Evolutionary conservation across 768 basidiomycete genomes (phyloP).

Genomic region (Postia placenta): DNA sequence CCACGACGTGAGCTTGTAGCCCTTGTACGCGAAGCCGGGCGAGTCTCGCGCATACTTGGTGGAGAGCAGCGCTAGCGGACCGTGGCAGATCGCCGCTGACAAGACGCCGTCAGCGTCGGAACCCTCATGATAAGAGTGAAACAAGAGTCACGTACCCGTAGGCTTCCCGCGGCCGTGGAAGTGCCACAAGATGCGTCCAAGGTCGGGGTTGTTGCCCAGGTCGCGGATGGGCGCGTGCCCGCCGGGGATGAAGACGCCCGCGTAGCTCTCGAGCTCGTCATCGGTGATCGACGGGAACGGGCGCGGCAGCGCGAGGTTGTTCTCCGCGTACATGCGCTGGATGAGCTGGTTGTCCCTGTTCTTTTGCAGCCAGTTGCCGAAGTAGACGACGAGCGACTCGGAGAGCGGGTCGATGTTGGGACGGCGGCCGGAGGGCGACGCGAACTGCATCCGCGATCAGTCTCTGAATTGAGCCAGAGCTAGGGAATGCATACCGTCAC

Average conservation of each 20-base stretch:
- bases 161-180: constrained; percentile 20
- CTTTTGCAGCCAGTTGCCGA: constrained; percentile 19
- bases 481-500: constrained; percentile 13
- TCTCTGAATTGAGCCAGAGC: background rate
- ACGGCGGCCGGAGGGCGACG: constrained; percentile 17
- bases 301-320: constrained; percentile 17
- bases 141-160: constrained; percentile 12
- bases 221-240: constrained; percentile 23
- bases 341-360: constrained; percentile 16
- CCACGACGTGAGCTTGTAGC: constrained; percentile 24
- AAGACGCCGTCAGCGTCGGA: background rate
- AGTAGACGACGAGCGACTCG: constrained; percentile 16
- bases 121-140: no score
- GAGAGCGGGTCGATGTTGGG: constrained; percentile 21
- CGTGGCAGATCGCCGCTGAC: constrained; percentile 19
- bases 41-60: constrained; percentile 18
- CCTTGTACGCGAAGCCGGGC: constrained; percentile 21
- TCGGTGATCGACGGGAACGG: constrained; percentile 19
- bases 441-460: constrained; percentile 12
- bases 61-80: constrained; percentile 21
- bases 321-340: constrained; percentile 15
- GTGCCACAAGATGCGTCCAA: constrained; percentile 21
- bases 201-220: constrained; percentile 19
- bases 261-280: constrained; percentile 17
- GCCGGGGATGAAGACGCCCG: constrained; percentile 24